phyloP scores from a whole-genome alignment of 2,329 filamentous ascomycete species.

The Nemania diffusa region DNA sequence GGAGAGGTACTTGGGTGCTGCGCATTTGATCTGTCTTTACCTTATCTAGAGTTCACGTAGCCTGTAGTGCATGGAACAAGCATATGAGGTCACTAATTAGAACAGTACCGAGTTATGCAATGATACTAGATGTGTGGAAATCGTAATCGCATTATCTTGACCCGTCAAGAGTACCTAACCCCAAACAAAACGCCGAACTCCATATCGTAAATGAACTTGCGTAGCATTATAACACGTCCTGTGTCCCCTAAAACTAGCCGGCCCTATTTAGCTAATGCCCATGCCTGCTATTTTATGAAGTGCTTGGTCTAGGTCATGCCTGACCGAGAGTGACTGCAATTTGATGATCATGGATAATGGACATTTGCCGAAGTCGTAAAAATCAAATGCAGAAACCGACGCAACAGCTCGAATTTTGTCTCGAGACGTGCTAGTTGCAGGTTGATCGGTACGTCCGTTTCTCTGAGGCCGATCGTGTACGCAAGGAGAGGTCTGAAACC shows the following conservation, averaged over 20 bases:
- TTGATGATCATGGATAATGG: not conserved
- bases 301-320: not conserved
- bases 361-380: not conserved
- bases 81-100: not conserved
- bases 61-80: not conserved
- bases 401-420: not conserved
- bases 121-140: not conserved
- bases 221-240: not conserved
- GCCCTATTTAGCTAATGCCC: not conserved
- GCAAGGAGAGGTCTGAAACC: not conserved
- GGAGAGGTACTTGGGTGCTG: not conserved
- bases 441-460: not conserved
- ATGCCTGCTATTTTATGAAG: not conserved
- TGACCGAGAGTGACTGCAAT: not conserved
- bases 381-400: not conserved
- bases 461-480: not conserved
- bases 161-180: not conserved
- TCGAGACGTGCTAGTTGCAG: not conserved
- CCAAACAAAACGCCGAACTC: conserved; percentile 21
- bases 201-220: not conserved
- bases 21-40: conserved; percentile 26
- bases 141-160: conserved; percentile 25
- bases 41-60: not conserved
- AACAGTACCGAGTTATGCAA: not conserved
- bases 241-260: not conserved